Evolutionary conservation across 108 stramenopile species (phyloP).

Genomic region (Cylindrotheca closterium): DNA sequence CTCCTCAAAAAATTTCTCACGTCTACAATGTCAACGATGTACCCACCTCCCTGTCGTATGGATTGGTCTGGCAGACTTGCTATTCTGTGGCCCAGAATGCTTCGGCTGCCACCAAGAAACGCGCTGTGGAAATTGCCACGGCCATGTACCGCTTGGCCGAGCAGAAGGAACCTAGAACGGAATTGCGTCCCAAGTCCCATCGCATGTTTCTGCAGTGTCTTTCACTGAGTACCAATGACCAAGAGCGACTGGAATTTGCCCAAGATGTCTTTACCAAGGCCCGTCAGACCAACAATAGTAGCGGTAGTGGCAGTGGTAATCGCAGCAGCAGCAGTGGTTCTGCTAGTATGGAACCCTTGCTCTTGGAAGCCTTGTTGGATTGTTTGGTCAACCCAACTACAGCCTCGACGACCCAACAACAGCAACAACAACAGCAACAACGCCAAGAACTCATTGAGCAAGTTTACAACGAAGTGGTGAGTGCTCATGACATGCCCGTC

Average conservation of each 20-base stretch:
- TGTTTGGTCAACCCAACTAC: background rate
- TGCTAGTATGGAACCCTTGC: too few relatives aligned
- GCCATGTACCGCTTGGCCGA: background rate
- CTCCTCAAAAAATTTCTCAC: background rate
- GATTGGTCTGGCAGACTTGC: background rate
- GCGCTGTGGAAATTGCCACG: background rate
- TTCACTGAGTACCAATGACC: background rate
- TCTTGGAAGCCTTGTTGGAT: conserved; percentile 1
- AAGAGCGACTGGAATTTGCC: background rate
- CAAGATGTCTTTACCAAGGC: background rate
- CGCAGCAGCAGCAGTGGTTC: too few relatives aligned
- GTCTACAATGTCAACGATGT: background rate
- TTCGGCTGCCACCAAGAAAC: background rate
- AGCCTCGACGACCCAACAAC: background rate
- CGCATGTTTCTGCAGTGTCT: background rate
- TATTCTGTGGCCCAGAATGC: background rate
- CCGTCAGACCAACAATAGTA: too few relatives aligned
- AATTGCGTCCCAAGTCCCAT: background rate
- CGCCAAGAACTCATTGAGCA: background rate
- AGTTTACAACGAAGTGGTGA: background rate
- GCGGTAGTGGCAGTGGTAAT: too few relatives aligned
- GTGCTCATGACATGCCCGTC: background rate
- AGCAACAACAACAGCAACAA: background rate
- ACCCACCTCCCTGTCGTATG: background rate
- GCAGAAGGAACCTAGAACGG: background rate